phyloP scores from a whole-genome alignment of 495 filamentous ascomycete species.

The Neurospora discreta region DNA sequence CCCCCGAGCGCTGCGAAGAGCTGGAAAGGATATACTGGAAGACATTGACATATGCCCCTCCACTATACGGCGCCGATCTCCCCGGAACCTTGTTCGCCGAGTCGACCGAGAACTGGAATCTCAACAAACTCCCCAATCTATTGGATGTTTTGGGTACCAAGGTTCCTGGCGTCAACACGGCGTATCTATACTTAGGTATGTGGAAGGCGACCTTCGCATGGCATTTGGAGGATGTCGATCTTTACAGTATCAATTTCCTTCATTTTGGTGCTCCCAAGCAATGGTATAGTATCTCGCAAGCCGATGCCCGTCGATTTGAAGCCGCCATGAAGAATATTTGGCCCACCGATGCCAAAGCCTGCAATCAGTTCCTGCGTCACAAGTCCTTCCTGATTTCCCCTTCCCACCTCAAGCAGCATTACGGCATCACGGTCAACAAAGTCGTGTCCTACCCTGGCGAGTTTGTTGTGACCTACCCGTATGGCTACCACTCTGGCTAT shows the following conservation, averaged over 20 bases:
- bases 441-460: conserved; percentile 94
- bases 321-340: conserved; percentile 91
- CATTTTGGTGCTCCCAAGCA: conserved; percentile 98
- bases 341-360: conserved; percentile 93
- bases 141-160: conserved; percentile 91
- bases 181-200: conserved; percentile 98
- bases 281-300: conserved; percentile 98
- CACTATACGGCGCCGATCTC: conserved; percentile 95
- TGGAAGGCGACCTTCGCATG: conserved; percentile 99
- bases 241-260: conserved; percentile 99
- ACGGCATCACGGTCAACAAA: conserved; percentile 89
- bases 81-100: conserved; percentile 93
- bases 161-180: conserved; percentile 94
- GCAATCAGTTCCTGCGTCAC: conserved; percentile 91
- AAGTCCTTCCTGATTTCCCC: conserved; percentile 98
- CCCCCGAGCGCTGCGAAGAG: conserved; percentile 82
- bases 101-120: conserved; percentile 75
- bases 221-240: conserved; percentile 97
- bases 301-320: conserved; percentile 89
- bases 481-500: conserved; percentile 96
- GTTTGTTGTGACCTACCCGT: conserved; percentile 97
- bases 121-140: conserved; percentile 85
- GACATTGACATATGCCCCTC: conserved; percentile 84
- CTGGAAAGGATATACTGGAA: conserved; percentile 93
- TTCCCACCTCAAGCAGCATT: conserved; percentile 69